Base-by-base conservation (phyloP, 202 grass and related monocot species). In the Musa balbisiana region DNA sequence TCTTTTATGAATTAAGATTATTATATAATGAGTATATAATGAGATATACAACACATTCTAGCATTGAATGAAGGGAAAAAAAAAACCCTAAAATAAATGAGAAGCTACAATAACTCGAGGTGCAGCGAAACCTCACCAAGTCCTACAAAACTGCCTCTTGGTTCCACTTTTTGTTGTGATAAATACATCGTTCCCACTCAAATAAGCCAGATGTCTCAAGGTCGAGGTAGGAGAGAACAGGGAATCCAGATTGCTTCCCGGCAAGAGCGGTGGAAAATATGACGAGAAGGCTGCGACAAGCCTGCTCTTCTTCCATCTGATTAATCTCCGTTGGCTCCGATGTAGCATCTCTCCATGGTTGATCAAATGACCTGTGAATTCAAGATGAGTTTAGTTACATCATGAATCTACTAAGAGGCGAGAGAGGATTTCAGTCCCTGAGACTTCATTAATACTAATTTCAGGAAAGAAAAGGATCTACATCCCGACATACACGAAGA, bases 311-410 rank as follows among this genome's bases (percentile, higher is more conserved):
- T 78, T 92, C 90, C 74, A 87, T 27, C 69, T 80, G 76, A 70
- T 92, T 88, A 26, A 74, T 77, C 69, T 80, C 78, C 1, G 82
- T 91, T 73, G 53, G 75, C 24, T 81, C 63, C 54, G 53, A 19
- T 65, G 84, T 52, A 33, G 75, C 69, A 79, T 89, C 84, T 58
- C 79, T 89, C 93, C 87, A 92, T 33, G 84, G 82, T 79, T 97
- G 89, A 79, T 87, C 85, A 86, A 91, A 97, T 60, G 80, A 85
- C 93, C 93, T 97, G 75, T 66, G 9, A 75, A 74, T 29, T 29
- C 27, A 89, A 24, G 77, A 60, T 64, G 26, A 68, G 0, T 3
- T 72, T 73, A 81, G 13, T 16, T 51, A 27, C 3, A 1, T 70
- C 24, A 51, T 9, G 11, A 6, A 19, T 50, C 9, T 8, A 16